Conservation (phyloP, 179 eudicot species). For the Corrigiola litoralis region DNA sequence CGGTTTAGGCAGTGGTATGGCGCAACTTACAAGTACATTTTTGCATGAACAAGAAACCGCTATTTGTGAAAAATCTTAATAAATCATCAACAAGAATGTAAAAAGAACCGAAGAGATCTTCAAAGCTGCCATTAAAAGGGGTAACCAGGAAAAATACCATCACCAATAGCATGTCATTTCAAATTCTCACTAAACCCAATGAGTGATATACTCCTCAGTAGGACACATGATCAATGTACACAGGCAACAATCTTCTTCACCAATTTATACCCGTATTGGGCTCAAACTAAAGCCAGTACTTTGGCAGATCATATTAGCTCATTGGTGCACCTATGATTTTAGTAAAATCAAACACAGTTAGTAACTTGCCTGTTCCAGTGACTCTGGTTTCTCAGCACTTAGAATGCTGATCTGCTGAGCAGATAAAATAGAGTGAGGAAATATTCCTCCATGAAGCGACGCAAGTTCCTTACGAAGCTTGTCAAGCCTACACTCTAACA, state of each 20-base stretch:
- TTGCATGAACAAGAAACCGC: not conserved
- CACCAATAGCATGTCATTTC: not conserved
- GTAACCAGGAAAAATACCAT: not conserved
- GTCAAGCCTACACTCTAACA: conserved; percentile 72
- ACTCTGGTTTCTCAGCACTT: conserved; percentile 55
- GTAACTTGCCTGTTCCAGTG: conserved; percentile 61
- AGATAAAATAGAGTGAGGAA: conserved; percentile 89
- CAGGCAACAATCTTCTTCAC: not conserved
- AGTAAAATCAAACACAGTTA: not conserved
- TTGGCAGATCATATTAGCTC: not conserved
- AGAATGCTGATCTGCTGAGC: conserved; percentile 73
- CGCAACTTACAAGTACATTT: not conserved
- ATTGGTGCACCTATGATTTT: not conserved
- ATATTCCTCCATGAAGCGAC: conserved; percentile 69
- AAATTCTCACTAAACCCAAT: too few relatives aligned
- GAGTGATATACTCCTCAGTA: too few relatives aligned
- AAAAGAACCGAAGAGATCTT: not conserved
- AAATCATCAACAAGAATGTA: not conserved
- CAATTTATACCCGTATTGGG: not conserved
- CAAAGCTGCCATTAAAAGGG: too few relatives aligned
- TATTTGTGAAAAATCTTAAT: not conserved
- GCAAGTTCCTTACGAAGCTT: conserved; percentile 84
- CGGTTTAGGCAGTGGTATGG: not conserved
- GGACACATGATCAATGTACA: too few relatives aligned
- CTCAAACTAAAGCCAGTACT: not conserved